These are phyloP conservation scores for Delphinella strobiligena DNA, from an alignment of 2,329 filamentous ascomycete genomes.

Conservation along the genomic window DNA sequence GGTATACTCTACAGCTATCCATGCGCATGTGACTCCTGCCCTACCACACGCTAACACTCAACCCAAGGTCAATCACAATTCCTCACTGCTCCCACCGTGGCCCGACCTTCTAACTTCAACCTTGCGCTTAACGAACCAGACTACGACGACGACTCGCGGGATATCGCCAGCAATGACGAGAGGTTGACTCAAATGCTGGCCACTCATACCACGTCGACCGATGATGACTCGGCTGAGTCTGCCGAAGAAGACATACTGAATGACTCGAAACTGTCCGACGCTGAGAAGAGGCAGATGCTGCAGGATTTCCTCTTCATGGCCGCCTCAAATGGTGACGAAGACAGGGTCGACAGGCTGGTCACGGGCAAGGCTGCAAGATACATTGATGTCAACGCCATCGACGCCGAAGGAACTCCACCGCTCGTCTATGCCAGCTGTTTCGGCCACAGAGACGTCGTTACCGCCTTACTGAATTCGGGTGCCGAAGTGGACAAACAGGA, in stretches of 20 bases:
- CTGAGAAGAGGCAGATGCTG: constrained; percentile 68
- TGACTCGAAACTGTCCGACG: constrained; percentile 59
- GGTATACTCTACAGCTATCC: constrained; percentile 41
- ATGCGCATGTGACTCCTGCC: constrained; percentile 2
- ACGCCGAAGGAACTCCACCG: constrained; percentile 92
- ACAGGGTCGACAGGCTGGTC: constrained; percentile 65
- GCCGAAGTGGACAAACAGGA: constrained; percentile 88
- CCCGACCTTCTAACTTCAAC: constrained; percentile 76
- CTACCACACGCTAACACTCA: constrained; percentile 1
- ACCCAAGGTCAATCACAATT: constrained; percentile 82
- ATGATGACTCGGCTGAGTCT: constrained; percentile 51
- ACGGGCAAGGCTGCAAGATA: constrained; percentile 60
- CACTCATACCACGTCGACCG: constrained; percentile 76
- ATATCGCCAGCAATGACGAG: constrained; percentile 58
- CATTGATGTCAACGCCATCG: constrained; percentile 74
- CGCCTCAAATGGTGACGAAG: constrained; percentile 87
- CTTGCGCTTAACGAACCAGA: constrained; percentile 68
- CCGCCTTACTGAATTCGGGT: constrained; percentile 70
- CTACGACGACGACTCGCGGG: constrained; percentile 53
- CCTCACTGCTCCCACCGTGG: constrained; percentile 71
- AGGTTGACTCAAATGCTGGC: constrained; percentile 93
- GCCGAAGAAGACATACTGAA: constrained; percentile 70
- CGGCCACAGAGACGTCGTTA: constrained; percentile 82
- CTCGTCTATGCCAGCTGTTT: constrained; percentile 98
- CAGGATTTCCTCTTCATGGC: constrained; percentile 90